Conservation (phyloP, 2,329 filamentous ascomycete genomes). For the Colletotrichum spaethianum region DNA sequence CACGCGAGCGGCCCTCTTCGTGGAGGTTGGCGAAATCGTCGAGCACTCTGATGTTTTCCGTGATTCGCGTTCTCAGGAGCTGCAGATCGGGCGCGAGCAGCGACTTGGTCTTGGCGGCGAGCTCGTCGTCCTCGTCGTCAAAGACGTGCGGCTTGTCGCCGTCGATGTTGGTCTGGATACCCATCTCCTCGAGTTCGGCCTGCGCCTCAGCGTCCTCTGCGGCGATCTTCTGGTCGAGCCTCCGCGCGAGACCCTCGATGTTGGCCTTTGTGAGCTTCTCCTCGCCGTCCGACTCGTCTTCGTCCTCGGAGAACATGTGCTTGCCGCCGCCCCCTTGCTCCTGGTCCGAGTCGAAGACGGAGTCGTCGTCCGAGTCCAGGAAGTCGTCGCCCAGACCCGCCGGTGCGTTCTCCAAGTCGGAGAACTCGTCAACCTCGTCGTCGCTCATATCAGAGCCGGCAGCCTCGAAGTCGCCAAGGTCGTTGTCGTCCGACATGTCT, state of each 20-base stretch:
- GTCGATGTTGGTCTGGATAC: conserved; percentile 93
- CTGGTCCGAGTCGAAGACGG: conserved; percentile 81
- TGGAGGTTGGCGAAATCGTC: conserved; percentile 88
- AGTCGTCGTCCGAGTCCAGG: conserved; percentile 68
- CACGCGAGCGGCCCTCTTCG: conserved; percentile 84
- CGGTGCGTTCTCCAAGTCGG: conserved; percentile 57
- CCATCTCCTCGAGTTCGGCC: conserved; percentile 86
- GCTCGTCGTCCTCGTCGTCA: conserved; percentile 73
- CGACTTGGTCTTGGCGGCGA: conserved; percentile 70
- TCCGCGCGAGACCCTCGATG: conserved; percentile 90
- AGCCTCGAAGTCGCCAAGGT: conserved; percentile 55
- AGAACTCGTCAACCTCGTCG: conserved; percentile 56
- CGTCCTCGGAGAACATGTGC: conserved; percentile 95
- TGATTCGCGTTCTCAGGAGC: conserved; percentile 88
- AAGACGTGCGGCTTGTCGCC: conserved; percentile 80
- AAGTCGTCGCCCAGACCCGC: conserved; percentile 70
- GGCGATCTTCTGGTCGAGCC: conserved; percentile 83
- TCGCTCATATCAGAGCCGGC: conserved; percentile 59
- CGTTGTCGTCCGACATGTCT: conserved; percentile 44
- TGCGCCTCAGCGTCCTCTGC: conserved; percentile 87
- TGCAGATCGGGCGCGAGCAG: conserved; percentile 91
- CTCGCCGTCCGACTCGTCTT: conserved; percentile 88
- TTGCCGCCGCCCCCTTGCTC: conserved; percentile 65
- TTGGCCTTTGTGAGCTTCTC: conserved; percentile 95
- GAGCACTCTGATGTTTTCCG: conserved; percentile 91